Evolutionary conservation across 2,329 filamentous ascomycete genomes (phyloP).

Genomic region (Exutisphaerella laricina): DNA sequence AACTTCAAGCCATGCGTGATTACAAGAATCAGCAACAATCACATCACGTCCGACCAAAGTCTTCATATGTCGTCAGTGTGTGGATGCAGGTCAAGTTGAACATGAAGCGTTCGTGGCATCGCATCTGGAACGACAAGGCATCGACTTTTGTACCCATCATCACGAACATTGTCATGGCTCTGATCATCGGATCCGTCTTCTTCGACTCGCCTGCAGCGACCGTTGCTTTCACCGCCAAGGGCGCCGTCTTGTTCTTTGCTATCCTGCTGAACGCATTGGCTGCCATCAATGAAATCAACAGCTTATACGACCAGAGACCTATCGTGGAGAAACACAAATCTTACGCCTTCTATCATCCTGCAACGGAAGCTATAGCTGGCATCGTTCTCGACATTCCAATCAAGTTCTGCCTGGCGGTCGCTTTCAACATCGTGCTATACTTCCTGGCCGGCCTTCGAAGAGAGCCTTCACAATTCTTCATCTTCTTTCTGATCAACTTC

Average conservation of each 20-base stretch:
- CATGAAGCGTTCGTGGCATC: constrained; percentile 47
- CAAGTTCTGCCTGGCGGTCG: constrained; percentile 48
- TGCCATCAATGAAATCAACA: constrained; percentile 63
- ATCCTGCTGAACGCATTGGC: constrained; percentile 55
- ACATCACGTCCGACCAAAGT: constrained; percentile 50
- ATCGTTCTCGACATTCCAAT: constrained; percentile 53
- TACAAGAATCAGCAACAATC: constrained; percentile 49
- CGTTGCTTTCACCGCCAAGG: constrained; percentile 49
- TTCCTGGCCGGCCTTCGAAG: constrained; percentile 48
- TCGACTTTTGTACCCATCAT: constrained; percentile 44
- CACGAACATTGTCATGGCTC: constrained; percentile 51
- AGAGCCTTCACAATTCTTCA: constrained; percentile 51
- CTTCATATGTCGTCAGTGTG: constrained; percentile 54
- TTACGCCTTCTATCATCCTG: constrained; percentile 38
- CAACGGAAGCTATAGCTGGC: constrained; percentile 49
- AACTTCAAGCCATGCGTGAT: constrained; percentile 42
- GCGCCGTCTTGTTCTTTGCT: constrained; percentile 56
- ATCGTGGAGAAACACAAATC: constrained; percentile 45
- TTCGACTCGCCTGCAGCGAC: constrained; percentile 49
- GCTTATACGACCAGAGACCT: constrained; percentile 45
- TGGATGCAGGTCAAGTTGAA: constrained; percentile 51
- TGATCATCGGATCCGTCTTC: constrained; percentile 59
- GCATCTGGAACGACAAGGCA: constrained; percentile 49
- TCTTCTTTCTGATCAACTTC: constrained; percentile 58
- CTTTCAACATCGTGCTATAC: constrained; percentile 55